Evolutionary conservation across 495 filamentous ascomycete species (phyloP), one percentile per base, ranked within the genome.

Genomic region (Beverwykella pulmonaria): DNA sequence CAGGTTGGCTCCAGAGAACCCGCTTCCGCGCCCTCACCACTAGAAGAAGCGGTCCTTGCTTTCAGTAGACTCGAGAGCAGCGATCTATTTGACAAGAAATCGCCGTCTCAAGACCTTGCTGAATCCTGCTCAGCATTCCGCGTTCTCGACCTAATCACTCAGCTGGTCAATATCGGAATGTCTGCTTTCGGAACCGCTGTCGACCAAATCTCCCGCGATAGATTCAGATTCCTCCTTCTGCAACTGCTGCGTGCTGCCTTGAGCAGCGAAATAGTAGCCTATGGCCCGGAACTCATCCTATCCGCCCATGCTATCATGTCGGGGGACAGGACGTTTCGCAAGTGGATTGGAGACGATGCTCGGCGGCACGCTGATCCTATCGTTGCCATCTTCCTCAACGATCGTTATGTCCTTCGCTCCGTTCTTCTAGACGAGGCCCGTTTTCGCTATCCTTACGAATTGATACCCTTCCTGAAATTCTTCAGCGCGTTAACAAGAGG

Each of bases 361-460:
- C 22, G 9, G 2, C 48, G 30, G 20, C 59, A 59, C 41, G 54
- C 49, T 32, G 69, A 71, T 44, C 69, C 69, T 6, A 34, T 71
- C 14, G 41, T 53, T n/a, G 23, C 59, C 34, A 58, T 32, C 15
- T 67, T 63, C 50, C 48, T 67, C 88, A 65, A 74, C 86, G 25
- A 78, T 15, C n/a, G n/a, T n/a, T 84, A 91, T 60, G 55, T 78
- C 2, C 74, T 92, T 12, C 80, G 87, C 71, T 76, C 79, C 20
- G 75, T 73, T 25, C 81, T 90, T 57, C 82, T 92, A 36, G 75
- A 78, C 22, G 78, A 83, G 61, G 85, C 94, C 1, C 82, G 85
- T 22, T 83, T 82, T 57, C 87, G 93, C 48, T 98, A 92, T 75
- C 94, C 94, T 0, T 92, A 90, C 75, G 94, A 98, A 76, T 86